phyloP scores from a whole-genome alignment of 257 asterid genomes.

The Ocimum tenuiflorum region DNA sequence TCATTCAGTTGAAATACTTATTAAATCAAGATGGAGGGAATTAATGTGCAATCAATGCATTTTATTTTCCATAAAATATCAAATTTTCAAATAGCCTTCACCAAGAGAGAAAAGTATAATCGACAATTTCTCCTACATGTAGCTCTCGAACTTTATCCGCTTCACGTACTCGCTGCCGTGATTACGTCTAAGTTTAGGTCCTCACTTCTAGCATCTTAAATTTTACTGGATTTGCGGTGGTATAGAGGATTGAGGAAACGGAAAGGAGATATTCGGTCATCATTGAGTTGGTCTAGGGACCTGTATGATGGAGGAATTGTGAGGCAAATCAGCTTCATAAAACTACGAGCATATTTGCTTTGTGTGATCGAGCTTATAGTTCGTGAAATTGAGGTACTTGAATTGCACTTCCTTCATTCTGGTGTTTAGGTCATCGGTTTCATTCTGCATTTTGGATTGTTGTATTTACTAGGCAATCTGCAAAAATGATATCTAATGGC shows the following conservation, averaged over 20 bases:
- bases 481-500: neutral
- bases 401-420: neutral
- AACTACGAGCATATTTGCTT: neutral
- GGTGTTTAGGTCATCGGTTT: too few relatives aligned
- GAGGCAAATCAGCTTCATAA: neutral
- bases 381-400: neutral
- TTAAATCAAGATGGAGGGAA: too few relatives aligned
- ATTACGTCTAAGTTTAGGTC: too few relatives aligned
- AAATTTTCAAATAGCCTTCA: too few relatives aligned
- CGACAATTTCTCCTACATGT: constrained; percentile 62
- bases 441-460: neutral
- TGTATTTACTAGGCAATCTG: neutral
- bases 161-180: constrained; percentile 74
- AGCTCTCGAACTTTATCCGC: constrained; percentile 80
- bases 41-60: too few relatives aligned
- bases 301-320: neutral
- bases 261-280: neutral
- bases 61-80: too few relatives aligned
- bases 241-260: neutral
- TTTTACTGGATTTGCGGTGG: too few relatives aligned
- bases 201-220: too few relatives aligned
- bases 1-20: too few relatives aligned
- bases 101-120: too few relatives aligned
- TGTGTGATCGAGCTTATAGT: neutral
- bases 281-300: neutral